A percentile compares a stretch with the other conserved stretches of the same genome.
Conservation (phyloP, 2,329 filamentous ascomycete species). For the Aphanocladium album region DNA sequence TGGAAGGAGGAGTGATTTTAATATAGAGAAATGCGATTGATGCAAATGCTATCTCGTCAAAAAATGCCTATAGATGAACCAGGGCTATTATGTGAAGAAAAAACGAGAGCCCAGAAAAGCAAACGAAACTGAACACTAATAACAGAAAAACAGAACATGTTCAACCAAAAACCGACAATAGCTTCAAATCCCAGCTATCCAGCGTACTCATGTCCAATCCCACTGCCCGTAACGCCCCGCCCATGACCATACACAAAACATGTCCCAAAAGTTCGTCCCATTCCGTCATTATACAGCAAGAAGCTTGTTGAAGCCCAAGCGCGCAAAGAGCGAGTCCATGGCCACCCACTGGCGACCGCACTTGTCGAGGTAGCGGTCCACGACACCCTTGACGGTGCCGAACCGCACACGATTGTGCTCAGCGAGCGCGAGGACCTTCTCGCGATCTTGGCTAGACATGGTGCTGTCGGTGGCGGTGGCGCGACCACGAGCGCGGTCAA, state of each 20-base stretch:
- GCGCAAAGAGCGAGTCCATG: conserved; percentile 82
- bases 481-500: conserved; percentile 67
- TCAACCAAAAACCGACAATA: neutral
- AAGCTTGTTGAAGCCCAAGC: conserved; percentile 49
- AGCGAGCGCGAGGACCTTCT: conserved; percentile 65
- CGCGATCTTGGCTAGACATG: conserved; percentile 48
- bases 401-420: conserved; percentile 82
- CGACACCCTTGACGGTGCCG: conserved; percentile 66
- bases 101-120: neutral
- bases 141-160: neutral
- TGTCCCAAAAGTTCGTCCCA: neutral
- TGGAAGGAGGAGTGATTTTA: too few species aligned
- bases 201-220: neutral
- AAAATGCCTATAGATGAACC: neutral
- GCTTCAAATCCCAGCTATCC: neutral
- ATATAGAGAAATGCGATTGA: neutral
- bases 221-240: neutral
- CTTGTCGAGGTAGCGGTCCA: conserved; percentile 81
- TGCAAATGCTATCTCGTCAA: neutral
- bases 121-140: neutral
- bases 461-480: conserved; percentile 45
- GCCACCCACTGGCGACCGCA: conserved; percentile 90
- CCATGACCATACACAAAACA: neutral
- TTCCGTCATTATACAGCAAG: conserved; percentile 9
- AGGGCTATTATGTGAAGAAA: neutral